These are phyloP conservation scores for Solanum ahanhuiri DNA, from an alignment of 257 asterid genomes.

Conservation along the genomic window DNA sequence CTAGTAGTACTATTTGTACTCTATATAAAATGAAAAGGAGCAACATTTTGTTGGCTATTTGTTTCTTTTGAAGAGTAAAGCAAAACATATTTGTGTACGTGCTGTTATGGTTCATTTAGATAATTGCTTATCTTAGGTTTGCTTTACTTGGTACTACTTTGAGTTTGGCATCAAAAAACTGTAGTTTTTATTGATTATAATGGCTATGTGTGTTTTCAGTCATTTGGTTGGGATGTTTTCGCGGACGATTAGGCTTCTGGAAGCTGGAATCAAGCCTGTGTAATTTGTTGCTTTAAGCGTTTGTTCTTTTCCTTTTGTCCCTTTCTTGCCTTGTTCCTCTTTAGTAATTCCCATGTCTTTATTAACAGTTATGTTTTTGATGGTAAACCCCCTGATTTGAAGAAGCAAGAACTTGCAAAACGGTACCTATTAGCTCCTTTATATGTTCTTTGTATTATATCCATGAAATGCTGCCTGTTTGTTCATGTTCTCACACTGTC, in stretches of 20 bases:
- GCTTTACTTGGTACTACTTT: not conserved
- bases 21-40: not conserved
- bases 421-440: constrained; percentile 40
- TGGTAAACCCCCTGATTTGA: constrained; percentile 93
- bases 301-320: not conserved
- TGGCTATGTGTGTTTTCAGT: constrained; percentile 27
- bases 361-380: constrained; percentile 74
- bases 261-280: constrained; percentile 99
- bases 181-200: not conserved
- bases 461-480: not conserved
- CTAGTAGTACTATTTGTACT: not conserved
- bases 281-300: constrained; percentile 21
- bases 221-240: constrained; percentile 95
- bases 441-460: constrained; percentile 1
- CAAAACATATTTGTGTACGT: not conserved
- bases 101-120: not conserved
- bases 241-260: constrained; percentile 90
- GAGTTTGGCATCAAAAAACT: not conserved
- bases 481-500: not conserved
- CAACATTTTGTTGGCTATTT: not conserved
- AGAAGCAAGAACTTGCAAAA: constrained; percentile 93
- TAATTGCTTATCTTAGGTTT: not conserved
- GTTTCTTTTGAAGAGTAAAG: not conserved
- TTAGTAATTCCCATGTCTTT: constrained; percentile 6
- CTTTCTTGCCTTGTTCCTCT: not conserved